Percentiles rank a stretch among this genome's conserved stretches.
phyloP scores from a whole-genome alignment of 2,329 filamentous ascomycete species.

The Corinectria fuckeliana region DNA sequence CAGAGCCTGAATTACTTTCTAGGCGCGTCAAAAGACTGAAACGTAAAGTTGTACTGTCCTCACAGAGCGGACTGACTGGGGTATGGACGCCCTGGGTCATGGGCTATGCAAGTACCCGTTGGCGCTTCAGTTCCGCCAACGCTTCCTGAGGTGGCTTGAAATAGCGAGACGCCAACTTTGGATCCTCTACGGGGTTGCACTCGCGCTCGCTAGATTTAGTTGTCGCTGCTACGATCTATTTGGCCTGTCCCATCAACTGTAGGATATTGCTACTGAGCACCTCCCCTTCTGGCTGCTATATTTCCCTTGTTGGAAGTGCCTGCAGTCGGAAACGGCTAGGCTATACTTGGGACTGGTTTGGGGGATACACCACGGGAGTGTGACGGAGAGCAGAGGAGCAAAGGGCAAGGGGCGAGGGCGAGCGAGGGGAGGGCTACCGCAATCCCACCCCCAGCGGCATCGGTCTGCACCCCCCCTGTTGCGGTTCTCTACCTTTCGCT shows the following conservation, averaged over 20 bases:
- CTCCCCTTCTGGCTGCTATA: constrained; percentile 9
- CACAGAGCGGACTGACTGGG: constrained; percentile 32
- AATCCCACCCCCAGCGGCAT: constrained; percentile 26
- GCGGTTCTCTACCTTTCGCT: constrained; percentile 25
- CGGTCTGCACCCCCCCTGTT: constrained; percentile 29
- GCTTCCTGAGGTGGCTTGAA: constrained; percentile 28
- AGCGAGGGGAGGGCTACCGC: not conserved
- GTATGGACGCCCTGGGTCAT: constrained; percentile 31
- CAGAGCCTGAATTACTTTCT: not conserved
- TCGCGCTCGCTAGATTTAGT: constrained; percentile 19
- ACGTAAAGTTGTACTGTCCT: constrained; percentile 33
- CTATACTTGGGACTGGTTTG: constrained; percentile 19
- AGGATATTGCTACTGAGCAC: constrained; percentile 7
- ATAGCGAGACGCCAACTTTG: constrained; percentile 28
- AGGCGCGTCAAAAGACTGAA: constrained; percentile 13
- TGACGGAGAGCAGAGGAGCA: constrained; percentile 31
- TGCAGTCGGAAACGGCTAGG: constrained; percentile 18
- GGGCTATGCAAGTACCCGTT: constrained; percentile 36
- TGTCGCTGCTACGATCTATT: constrained; percentile 16
- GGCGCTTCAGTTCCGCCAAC: constrained; percentile 31
- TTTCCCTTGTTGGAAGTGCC: constrained; percentile 13
- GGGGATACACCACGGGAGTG: constrained; percentile 35
- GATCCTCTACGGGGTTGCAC: constrained; percentile 2
- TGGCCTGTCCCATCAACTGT: constrained; percentile 14
- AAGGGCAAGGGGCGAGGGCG: constrained; percentile 12